Conservation (phyloP, 345 rosid species). For the Orychophragmus violaceus region DNA sequence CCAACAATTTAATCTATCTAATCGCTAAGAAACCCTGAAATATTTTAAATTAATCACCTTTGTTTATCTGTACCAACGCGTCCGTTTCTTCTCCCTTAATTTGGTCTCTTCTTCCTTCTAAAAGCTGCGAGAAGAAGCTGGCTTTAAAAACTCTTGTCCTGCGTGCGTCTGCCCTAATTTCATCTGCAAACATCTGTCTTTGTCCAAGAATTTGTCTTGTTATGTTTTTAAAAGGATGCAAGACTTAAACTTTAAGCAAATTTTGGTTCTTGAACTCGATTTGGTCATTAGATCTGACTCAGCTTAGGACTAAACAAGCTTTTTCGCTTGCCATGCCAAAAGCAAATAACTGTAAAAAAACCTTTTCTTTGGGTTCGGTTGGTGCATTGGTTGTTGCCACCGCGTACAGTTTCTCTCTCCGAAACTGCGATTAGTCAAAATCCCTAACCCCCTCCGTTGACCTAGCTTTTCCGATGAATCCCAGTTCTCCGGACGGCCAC, state of each 20-base stretch:
- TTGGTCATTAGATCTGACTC: constrained; percentile 36
- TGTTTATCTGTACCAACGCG: neutral
- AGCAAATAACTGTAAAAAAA: constrained; percentile 21
- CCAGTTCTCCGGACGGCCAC: too few species aligned
- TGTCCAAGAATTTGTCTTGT: constrained; percentile 26
- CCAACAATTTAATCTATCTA: constrained; percentile 20
- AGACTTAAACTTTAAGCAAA: constrained; percentile 40
- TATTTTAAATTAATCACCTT: neutral
- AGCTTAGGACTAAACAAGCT: constrained; percentile 27
- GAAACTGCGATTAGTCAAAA: too few species aligned
- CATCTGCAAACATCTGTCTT: constrained; percentile 14
- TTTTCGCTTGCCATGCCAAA: constrained; percentile 25
- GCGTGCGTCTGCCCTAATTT: neutral
- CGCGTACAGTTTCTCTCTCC: too few species aligned
- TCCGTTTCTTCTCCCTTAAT: too few species aligned
- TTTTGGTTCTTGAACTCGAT: constrained; percentile 3
- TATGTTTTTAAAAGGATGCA: constrained; percentile 34
- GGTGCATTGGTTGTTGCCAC: too few species aligned
- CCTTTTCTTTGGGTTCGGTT: constrained; percentile 19
- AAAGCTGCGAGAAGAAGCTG: neutral
- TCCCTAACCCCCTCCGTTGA: too few species aligned
- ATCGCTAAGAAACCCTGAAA: neutral
- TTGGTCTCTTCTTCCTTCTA: too few species aligned
- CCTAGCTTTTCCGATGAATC: too few species aligned
- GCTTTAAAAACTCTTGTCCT: neutral